Evolutionary conservation across 108 stramenopile genomes (phyloP).

Genomic region (Schizochytrium sp.): DNA sequence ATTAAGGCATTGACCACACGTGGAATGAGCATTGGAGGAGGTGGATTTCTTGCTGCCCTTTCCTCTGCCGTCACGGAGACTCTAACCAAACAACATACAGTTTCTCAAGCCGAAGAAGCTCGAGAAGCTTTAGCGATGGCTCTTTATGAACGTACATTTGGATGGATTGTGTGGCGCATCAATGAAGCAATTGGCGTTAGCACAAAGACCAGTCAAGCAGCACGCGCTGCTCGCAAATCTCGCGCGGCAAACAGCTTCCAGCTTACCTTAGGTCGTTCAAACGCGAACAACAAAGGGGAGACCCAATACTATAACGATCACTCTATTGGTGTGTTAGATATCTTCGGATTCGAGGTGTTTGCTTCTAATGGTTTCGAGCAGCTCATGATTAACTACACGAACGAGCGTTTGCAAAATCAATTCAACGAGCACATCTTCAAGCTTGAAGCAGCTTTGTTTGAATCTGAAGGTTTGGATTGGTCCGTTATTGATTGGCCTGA

Average conservation of each 20-base stretch:
- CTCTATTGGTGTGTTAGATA: slow-evolving; percentile 71
- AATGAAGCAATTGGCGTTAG: slow-evolving; percentile 64
- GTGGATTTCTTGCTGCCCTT: slow-evolving; percentile 14
- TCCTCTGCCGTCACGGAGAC: not conserved
- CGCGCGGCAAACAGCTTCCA: not conserved
- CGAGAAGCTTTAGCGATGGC: slow-evolving; percentile 75
- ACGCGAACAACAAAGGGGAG: not conserved
- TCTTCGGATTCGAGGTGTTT: slow-evolving; percentile 80
- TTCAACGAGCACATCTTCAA: slow-evolving; percentile 79
- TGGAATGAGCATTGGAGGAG: slow-evolving; percentile 32
- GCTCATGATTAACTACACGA: slow-evolving; percentile 72
- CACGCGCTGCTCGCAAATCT: not conserved
- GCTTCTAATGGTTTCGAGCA: slow-evolving; percentile 74
- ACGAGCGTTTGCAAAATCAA: slow-evolving; percentile 76
- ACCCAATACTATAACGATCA: not conserved
- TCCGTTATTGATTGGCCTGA: slow-evolving; percentile 89
- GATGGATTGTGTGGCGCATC: slow-evolving; percentile 72
- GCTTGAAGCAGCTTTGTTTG: slow-evolving; percentile 76
- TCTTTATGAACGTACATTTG: slow-evolving; percentile 73
- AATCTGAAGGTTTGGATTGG: slow-evolving; percentile 72
- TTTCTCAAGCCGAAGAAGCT: slow-evolving; percentile 70
- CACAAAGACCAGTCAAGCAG: not conserved
- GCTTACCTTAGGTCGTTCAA: not conserved
- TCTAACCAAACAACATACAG: slow-evolving; percentile 61
- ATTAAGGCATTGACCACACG: slow-evolving; percentile 31